Evolutionary conservation across 495 filamentous ascomycete genomes (phyloP).

Genomic region (Hypoxylon cercidicola): DNA sequence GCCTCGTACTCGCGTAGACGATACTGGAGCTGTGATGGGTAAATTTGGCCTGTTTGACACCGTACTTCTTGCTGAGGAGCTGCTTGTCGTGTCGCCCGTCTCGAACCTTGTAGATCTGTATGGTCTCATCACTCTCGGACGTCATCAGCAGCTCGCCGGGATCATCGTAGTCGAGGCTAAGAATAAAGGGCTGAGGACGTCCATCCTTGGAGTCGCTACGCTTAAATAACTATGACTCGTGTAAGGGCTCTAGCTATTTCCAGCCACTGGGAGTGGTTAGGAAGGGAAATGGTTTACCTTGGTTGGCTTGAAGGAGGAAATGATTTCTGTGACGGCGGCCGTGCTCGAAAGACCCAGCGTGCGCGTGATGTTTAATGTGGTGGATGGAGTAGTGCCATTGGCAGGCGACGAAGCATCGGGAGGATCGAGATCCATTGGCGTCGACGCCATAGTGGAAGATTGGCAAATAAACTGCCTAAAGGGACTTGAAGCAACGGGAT

Average conservation of each 20-base stretch:
- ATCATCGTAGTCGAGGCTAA: conserved; percentile 95
- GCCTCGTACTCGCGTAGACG: conserved; percentile 94
- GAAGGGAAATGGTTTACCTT: conserved; percentile 54
- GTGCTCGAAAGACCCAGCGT: conserved; percentile 51
- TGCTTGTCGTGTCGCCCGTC: conserved; percentile 88
- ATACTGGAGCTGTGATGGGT: conserved; percentile 88
- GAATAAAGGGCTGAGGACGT: conserved; percentile 52
- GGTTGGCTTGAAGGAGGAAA: conserved; percentile 60
- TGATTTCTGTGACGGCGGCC: conserved; percentile 57
- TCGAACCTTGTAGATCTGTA: conserved; percentile 92
- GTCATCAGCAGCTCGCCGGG: conserved; percentile 88
- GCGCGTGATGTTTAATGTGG: conserved; percentile 51
- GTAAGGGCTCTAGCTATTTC: conserved; percentile 10
- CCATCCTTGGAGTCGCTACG: conserved; percentile 57
- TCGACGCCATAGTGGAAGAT: conserved; percentile 56
- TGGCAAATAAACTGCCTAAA: not conserved
- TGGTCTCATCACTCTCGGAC: conserved; percentile 88
- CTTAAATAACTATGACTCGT: conserved; percentile 50
- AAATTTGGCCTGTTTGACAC: conserved; percentile 91
- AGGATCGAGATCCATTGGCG: conserved; percentile 63
- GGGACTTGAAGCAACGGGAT: not conserved
- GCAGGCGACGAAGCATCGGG: conserved; percentile 48
- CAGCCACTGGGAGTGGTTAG: not conserved
- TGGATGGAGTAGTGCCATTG: conserved; percentile 48
- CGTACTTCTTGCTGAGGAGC: conserved; percentile 91